These are phyloP conservation scores for Pythium vanterpoolii DNA, from an alignment of 352 stramenopile species.

Conservation along the genomic window DNA sequence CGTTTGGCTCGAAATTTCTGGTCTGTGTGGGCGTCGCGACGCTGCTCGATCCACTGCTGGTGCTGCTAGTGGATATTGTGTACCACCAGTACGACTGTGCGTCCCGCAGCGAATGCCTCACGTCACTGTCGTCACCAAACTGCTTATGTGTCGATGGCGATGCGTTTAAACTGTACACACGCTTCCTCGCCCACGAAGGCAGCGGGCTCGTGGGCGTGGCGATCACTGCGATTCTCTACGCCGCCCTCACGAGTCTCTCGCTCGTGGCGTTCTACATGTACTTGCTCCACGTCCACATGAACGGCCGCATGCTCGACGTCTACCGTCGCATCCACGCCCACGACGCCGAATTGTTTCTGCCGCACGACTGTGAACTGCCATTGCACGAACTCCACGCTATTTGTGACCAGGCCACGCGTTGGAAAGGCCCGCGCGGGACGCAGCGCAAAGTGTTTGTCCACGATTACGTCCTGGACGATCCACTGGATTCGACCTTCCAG, in stretches of 20 bases:
- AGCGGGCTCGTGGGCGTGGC: constrained; percentile 79
- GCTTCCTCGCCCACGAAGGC: constrained; percentile 68
- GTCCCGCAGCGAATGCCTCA: constrained; percentile 33
- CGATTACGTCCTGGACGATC: constrained; percentile 77
- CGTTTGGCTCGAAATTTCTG: constrained; percentile 74
- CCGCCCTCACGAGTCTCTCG: constrained; percentile 50
- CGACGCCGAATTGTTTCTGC: constrained; percentile 78
- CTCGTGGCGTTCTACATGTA: constrained; percentile 70
- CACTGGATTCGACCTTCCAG: constrained; percentile 51
- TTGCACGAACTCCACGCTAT: constrained; percentile 67
- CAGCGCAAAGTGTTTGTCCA: constrained; percentile 79
- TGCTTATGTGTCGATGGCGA: constrained; percentile 80
- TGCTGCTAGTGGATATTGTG: constrained; percentile 73
- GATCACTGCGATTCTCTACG: constrained; percentile 76
- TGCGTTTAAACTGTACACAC: constrained; percentile 87
- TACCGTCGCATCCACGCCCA: constrained; percentile 76
- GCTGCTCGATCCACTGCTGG: constrained; percentile 78
- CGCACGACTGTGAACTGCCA: constrained; percentile 87
- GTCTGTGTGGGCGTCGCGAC: constrained; percentile 70
- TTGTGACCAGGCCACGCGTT: constrained; percentile 55
- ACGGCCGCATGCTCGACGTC: constrained; percentile 87
- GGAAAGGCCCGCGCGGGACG: constrained; percentile 50
- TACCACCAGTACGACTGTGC: constrained; percentile 78
- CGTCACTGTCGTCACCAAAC: constrained; percentile 33
- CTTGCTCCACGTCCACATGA: constrained; percentile 87